phyloP scores from a whole-genome alignment of 2,329 filamentous ascomycete species.

The Whalleya microplaca region DNA sequence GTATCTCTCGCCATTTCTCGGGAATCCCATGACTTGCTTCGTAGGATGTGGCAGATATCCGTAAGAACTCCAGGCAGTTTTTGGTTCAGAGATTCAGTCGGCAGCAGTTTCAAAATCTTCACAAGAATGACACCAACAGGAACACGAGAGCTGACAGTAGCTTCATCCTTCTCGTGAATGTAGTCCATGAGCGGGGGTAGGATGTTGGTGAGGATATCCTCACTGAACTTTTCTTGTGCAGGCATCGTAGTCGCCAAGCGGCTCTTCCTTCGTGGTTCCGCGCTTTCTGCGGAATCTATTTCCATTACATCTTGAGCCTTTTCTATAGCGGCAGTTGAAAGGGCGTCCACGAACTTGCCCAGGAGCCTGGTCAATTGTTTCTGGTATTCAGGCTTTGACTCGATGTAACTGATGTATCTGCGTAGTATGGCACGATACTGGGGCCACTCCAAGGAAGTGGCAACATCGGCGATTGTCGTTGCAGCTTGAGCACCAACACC shows the following conservation, averaged over 20 bases:
- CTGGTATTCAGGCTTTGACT: constrained; percentile 78
- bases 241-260: constrained; percentile 70
- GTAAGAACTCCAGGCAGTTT: constrained; percentile 83
- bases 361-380: constrained; percentile 86
- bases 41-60: constrained; percentile 90
- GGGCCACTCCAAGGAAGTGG: constrained; percentile 81
- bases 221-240: constrained; percentile 65
- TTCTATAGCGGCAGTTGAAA: constrained; percentile 58
- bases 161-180: constrained; percentile 92
- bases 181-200: constrained; percentile 81
- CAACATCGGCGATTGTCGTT: constrained; percentile 75
- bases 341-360: constrained; percentile 77
- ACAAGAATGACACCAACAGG: constrained; percentile 88
- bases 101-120: constrained; percentile 82
- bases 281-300: constrained; percentile 39
- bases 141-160: constrained; percentile 89
- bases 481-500: constrained; percentile 86
- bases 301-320: constrained; percentile 47
- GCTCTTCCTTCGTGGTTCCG: constrained; percentile 32
- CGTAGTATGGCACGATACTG: constrained; percentile 86
- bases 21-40: constrained; percentile 85
- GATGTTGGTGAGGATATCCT: constrained; percentile 75
- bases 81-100: constrained; percentile 70
- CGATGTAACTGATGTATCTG: constrained; percentile 81
- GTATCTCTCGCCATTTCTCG: constrained; percentile 91